Base-by-base conservation (phyloP, 2,329 filamentous ascomycete species). In the Fusarium praegraminearum region DNA sequence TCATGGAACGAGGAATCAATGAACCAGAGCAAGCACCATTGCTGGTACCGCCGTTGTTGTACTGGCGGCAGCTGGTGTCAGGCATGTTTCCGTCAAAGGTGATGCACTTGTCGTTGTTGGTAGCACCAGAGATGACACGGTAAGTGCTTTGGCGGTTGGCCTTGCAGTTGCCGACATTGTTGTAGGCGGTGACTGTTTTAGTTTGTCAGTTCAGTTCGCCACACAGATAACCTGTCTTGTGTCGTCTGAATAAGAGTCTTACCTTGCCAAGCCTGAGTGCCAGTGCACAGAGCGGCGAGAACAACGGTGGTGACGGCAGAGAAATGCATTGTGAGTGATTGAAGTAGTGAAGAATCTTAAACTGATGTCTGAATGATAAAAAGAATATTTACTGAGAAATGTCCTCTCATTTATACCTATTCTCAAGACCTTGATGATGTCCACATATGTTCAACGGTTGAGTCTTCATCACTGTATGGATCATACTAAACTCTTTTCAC, bases 161-260 rank as follows among this genome's bases (percentile, higher is more conserved):
- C 9, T 51, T 51, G 12, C 47, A 51, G 5, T 36, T 36, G 1
- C 4, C 18, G 0, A 20, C 47, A 6, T 51, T 51, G 33, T 33
- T 51, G 22, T 51, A 51, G 18, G 33, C 33, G 3, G 33, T 36
- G 7, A 51, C 47, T 51, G 18, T 51, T 22, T 6, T 4, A 33
- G n/a, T 7, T 20, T n/a, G 46, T 49, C 7, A 49, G 46, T 35
- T n/a, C 7, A 49, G 16, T 26, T 35, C 10, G 18, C 26, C 9
- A 26, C 3, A 36, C 5, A 16, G 4, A 1, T 3, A 30, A 1
- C 7, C 2, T 20, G 9, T 15, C 8, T 5, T 26, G 7, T 1
- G 5, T 0, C 2, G 20, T 35, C 1, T 49, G 15, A 15, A 15
- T 1, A 24, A 3, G 3, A 51, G 12, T 26, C 9, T 20, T 38